Base-by-base conservation (phyloP, 2,329 filamentous ascomycete species). In the Ceratocystis lukuohia region DNA sequence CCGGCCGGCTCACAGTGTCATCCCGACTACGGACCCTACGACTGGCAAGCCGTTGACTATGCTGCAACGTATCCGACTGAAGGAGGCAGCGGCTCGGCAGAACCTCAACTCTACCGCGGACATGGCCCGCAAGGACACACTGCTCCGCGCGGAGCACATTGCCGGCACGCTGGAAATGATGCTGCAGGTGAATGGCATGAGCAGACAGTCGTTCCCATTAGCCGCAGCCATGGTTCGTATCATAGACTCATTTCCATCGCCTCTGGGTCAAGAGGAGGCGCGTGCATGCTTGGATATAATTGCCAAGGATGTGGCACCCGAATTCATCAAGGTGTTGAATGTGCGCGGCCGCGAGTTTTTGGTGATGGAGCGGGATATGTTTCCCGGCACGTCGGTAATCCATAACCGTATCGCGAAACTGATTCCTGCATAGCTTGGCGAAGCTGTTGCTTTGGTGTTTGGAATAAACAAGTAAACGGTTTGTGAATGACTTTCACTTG, bases 61-160 rank as follows among this genome's bases (percentile, higher is more conserved):
- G 28, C 80, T 94, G 67, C 88, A 92, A 74, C 86, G 88, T 62
- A 83, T 95, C 69, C 86, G 88, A 69, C 79, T 82, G 65, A 93
- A 93, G 77, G 83, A 88, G 70, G 74, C 80, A 70, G 78, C 82
- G 73, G 81, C 82, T 74, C 73, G 80, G 1, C 74, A 81, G 0
- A 85, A 87, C 1, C 75, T 88, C 8, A 79, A 83, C 0, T 78
- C 83, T 5, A 71, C 80, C 0, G 78, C 81, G 0, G 80, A 85
- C 70, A 76, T 88, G 2, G 77, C 82, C 69, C 85, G 86, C 12
- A 81, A 80, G 15, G 82, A 84, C 2, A 88, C 88, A 0, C 77
- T 89, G 28, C 84, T 87, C 70, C 82, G 87, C 8, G 82, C 85
- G 0, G 79, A 81, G n/a, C 88, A 91, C 71, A 82, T 91, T 8